A percentile compares a stretch with the other conserved stretches of the same genome.
Evolutionary conservation across 2,329 filamentous ascomycete species (phyloP).

Genomic region (Pyricularia grisea): DNA sequence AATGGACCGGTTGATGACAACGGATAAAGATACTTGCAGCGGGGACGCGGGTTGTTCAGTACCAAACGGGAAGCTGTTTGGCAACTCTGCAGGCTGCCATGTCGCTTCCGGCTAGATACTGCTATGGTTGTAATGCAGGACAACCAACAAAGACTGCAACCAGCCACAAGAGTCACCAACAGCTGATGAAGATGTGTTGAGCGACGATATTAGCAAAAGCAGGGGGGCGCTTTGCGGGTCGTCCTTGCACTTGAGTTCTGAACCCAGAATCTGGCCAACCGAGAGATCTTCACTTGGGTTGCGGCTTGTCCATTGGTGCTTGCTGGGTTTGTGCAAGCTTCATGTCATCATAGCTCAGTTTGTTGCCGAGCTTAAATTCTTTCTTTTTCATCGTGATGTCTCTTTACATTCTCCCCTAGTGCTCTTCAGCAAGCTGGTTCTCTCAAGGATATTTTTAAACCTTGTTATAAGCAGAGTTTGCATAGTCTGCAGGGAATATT

Average conservation of each 20-base stretch:
- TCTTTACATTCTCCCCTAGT: background rate
- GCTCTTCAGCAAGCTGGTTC: background rate
- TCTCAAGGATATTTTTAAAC: background rate
- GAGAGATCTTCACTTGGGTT: background rate
- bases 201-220: background rate
- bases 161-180: background rate
- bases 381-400: background rate
- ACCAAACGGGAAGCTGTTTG: constrained; percentile 5
- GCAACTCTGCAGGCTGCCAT: background rate
- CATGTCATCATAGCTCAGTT: background rate
- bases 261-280: background rate
- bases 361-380: background rate
- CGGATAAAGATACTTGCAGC: constrained; percentile 3
- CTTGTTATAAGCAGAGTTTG: background rate
- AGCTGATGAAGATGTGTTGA: background rate
- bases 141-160: background rate
- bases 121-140: background rate
- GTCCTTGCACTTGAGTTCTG: background rate
- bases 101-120: background rate
- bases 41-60: background rate
- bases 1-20: constrained; percentile 2
- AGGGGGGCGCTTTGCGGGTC: background rate
- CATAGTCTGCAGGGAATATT: background rate
- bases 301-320: background rate
- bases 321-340: background rate